Evolutionary conservation across 345 rosid genomes (phyloP).

Genomic region (Anacardium occidentale): DNA sequence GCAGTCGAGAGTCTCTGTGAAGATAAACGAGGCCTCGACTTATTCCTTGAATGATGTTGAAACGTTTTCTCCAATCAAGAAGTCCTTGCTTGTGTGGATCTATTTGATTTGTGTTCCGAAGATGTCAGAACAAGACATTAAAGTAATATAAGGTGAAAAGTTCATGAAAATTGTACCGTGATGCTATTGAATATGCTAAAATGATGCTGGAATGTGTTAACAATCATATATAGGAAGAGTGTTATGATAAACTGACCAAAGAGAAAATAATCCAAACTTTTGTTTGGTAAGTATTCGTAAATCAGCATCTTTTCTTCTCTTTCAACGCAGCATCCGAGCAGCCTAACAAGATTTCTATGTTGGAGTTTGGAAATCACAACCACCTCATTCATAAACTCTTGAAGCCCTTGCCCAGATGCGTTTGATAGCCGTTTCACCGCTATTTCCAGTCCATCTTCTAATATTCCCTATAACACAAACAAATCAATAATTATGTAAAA

Average conservation of each 20-base stretch:
- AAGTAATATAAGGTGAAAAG: not conserved
- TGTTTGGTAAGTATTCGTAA: slow-evolving; percentile 50
- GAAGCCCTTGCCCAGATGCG: slow-evolving; percentile 43
- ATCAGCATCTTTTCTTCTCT: slow-evolving; percentile 55
- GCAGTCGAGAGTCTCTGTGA: too few species aligned
- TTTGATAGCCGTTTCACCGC: slow-evolving; percentile 62
- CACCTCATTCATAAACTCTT: too few species aligned
- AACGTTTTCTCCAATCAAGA: too few species aligned
- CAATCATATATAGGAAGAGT: not conserved
- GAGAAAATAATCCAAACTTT: slow-evolving; percentile 41
- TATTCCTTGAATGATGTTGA: too few species aligned
- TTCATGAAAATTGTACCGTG: too few species aligned
- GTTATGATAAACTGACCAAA: slow-evolving; percentile 31
- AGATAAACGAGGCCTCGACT: too few species aligned
- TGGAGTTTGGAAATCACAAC: too few species aligned
- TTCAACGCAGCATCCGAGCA: slow-evolving; percentile 58
- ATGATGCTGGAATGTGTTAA: too few species aligned
- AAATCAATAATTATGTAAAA: not conserved
- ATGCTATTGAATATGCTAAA: too few species aligned
- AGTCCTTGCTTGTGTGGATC: too few species aligned
- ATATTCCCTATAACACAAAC: slow-evolving; percentile 40
- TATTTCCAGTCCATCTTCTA: slow-evolving; percentile 41
- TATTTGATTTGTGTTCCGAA: too few species aligned
- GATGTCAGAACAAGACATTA: not conserved
- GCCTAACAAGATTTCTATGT: slow-evolving; percentile 46